Evolutionary conservation across 441 rosid species (phyloP).

Genomic region (Theobroma grandiflorum): DNA sequence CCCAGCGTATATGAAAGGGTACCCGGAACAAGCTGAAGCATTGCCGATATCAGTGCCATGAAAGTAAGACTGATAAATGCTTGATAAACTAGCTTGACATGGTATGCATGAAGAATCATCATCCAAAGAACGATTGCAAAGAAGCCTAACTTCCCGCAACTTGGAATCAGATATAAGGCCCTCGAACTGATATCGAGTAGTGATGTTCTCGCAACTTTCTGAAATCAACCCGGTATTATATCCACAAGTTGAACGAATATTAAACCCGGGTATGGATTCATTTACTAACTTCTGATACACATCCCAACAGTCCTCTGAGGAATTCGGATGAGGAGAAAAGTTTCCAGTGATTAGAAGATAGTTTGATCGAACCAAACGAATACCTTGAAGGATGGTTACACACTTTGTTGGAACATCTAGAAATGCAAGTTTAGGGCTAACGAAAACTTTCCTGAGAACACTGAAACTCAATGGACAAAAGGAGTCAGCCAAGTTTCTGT

Average conservation of each 20-base stretch:
- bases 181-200: constrained; percentile 46
- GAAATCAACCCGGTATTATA: constrained; percentile 46
- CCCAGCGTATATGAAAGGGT: constrained; percentile 13
- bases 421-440: constrained; percentile 21
- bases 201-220: constrained; percentile 43
- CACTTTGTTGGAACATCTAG: constrained; percentile 34
- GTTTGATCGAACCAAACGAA: constrained; percentile 46
- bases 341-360: constrained; percentile 45
- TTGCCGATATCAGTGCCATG: neutral
- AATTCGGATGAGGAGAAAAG: constrained; percentile 47
- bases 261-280: constrained; percentile 36
- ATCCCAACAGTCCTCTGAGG: constrained; percentile 48
- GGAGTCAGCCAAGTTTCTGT: constrained; percentile 15
- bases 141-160: constrained; percentile 18
- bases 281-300: constrained; percentile 34
- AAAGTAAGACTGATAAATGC: constrained; percentile 8
- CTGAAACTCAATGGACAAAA: constrained; percentile 52
- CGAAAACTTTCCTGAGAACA: constrained; percentile 38
- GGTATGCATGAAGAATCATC: constrained; percentile 2
- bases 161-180: neutral
- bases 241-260: constrained; percentile 45
- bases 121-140: constrained; percentile 2
- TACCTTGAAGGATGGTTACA: constrained; percentile 43
- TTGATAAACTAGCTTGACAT: neutral
- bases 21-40: constrained; percentile 14